Base-by-base conservation (phyloP, 768 basidiomycete genomes). In the Butyriboletus loyo region DNA sequence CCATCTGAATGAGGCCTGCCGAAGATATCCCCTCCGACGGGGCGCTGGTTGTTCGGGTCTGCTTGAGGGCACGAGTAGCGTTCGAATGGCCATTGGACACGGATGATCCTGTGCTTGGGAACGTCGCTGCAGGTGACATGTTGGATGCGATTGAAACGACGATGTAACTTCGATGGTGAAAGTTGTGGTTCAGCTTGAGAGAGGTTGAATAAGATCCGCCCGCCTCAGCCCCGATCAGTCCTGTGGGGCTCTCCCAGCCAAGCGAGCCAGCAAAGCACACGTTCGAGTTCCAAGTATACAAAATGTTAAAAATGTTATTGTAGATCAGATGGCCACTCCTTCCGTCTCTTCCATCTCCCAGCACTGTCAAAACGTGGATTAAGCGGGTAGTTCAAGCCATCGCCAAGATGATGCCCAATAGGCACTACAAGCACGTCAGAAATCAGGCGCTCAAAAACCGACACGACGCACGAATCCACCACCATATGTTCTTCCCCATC, bases 401-500 rank as follows among this genome's bases (percentile, higher is more conserved):
- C 83, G 42, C 71, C 73, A 46, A 72, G 66, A 24, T 73, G 75
- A 38, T 69, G 71, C n/a, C 88, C 87, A 69, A 77, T 63, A 13
- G 75, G 77, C 51, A 79, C 74, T 79, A 55, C 22, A 53, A 34
- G 46, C 36, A 22, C 19, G 21, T 56, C 58, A 50, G 40, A 28
- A 36, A 31, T 40, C 28, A 15, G 21, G 5, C 11, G 17, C 7
- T 5, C 37, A 4, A 25, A 8, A 10, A 9, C 28, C 5, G 17
- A 22, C 49, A 32, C 35, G 22, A 83, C 86, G 80, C 68, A 95
- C 93, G 71, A 56, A 94, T 76, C 93, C 93, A 97, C 35, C 84
- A 82, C 66, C 78, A 76, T 50, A 69, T 67, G 52, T 73, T 79
- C 31, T 60, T 69, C 9, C 94, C 94, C 92, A 98, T 96, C 39